These are phyloP conservation scores for Colletotrichum destructivum DNA, from an alignment of 2,329 filamentous ascomycete species.

Conservation along the genomic window DNA sequence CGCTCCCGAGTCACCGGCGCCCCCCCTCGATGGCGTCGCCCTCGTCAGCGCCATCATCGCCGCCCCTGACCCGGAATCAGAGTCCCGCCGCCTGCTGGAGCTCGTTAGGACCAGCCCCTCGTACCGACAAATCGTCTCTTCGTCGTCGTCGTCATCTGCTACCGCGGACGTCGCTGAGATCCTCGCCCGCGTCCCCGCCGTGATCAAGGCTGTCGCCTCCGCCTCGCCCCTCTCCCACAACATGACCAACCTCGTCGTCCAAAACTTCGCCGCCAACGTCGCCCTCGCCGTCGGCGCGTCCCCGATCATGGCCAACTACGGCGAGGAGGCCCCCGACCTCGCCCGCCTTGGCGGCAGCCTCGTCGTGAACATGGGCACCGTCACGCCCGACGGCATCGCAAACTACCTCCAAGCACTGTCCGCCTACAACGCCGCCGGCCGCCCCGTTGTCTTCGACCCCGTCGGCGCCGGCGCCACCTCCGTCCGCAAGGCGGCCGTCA, in stretches of 20 bases:
- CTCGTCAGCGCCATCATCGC: constrained; percentile 92
- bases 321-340: constrained; percentile 86
- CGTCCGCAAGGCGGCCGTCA: constrained; percentile 79
- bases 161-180: constrained; percentile 44
- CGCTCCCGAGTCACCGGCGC: constrained; percentile 51
- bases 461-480: constrained; percentile 70
- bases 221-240: constrained; percentile 87
- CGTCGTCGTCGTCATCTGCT: neutral
- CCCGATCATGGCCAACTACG: constrained; percentile 95
- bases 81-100: constrained; percentile 71
- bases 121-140: constrained; percentile 45
- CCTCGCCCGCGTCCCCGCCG: constrained; percentile 51
- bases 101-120: constrained; percentile 64
- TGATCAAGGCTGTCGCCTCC: constrained; percentile 74
- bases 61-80: constrained; percentile 75
- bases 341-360: constrained; percentile 82
- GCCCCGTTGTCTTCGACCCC: constrained; percentile 88
- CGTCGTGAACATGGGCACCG: constrained; percentile 95
- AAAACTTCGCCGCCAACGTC: constrained; percentile 95
- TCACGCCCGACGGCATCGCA: constrained; percentile 80
- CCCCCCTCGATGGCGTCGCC: constrained; percentile 81
- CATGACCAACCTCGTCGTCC: constrained; percentile 97
- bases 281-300: constrained; percentile 87
- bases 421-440: constrained; percentile 84
- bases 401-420: constrained; percentile 82